A percentile compares a stretch with the other conserved stretches of the same genome.
phyloP scores from a whole-genome alignment of 176 grass and related monocot species.

The barley (Hordeum vulgare) region DNA sequence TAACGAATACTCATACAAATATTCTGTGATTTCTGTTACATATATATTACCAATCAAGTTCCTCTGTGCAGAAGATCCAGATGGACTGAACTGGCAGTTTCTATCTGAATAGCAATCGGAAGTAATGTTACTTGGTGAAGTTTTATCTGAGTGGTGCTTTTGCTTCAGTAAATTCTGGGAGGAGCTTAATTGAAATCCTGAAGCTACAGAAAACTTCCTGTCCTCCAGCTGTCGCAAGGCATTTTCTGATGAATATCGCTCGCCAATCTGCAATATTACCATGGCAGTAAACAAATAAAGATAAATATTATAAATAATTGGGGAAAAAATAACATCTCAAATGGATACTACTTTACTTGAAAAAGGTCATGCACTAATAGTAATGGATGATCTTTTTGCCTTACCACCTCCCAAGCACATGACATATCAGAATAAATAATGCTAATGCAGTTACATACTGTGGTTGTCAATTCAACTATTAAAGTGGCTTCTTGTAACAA shows the following conservation, averaged over 20 bases:
- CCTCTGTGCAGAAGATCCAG: slow-evolving; percentile 37
- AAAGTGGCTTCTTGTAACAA: not conserved
- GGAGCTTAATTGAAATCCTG: slow-evolving; percentile 33
- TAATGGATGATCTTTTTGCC: not conserved
- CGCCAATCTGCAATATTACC: slow-evolving; percentile 46
- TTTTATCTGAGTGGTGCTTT: slow-evolving; percentile 41
- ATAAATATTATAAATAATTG: not conserved
- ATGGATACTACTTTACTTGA: not conserved
- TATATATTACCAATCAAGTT: slow-evolving; percentile 42
- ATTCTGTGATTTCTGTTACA: not conserved
- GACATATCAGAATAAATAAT: slow-evolving; percentile 1
- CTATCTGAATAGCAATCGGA: slow-evolving; percentile 43
- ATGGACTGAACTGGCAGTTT: slow-evolving; percentile 30
- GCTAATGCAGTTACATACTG: not conserved
- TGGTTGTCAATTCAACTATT: not conserved
- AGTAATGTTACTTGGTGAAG: slow-evolving; percentile 68
- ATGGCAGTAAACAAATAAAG: slow-evolving; percentile 9
- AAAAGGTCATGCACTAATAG: not conserved
- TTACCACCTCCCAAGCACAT: not conserved
- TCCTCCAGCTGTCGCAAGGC: slow-evolving; percentile 35
- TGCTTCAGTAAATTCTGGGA: slow-evolving; percentile 41
- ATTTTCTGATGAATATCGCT: slow-evolving; percentile 39
- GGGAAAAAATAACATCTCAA: not conserved
- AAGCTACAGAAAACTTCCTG: slow-evolving; percentile 35
- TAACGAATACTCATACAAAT: not conserved